phyloP scores from a whole-genome alignment of 1,284 basidiomycete species.

The Blastosporella zonata region DNA sequence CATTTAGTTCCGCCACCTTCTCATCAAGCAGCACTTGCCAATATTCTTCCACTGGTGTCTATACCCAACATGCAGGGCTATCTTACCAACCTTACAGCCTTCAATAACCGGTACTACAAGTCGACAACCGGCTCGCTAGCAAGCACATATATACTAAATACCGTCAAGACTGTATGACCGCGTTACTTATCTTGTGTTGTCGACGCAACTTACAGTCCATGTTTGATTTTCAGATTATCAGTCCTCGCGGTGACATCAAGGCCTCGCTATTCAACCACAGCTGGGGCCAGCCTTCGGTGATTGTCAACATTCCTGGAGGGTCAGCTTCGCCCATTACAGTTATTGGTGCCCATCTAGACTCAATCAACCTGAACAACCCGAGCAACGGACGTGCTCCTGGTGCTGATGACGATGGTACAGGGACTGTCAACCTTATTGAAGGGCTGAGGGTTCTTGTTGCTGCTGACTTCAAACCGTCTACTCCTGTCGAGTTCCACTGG shows the following conservation, averaged over 20 bases:
- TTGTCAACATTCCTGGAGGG: conserved; percentile 48
- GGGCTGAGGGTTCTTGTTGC: conserved; percentile 55
- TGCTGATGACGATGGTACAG: conserved; percentile 72
- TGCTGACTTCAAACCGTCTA: conserved; percentile 48
- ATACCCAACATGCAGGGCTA: conserved; percentile 39
- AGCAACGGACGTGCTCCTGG: conserved; percentile 52
- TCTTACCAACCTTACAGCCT: conserved; percentile 37
- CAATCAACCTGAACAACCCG: conserved; percentile 47
- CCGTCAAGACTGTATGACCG: conserved; percentile 27
- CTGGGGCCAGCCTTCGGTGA: conserved; percentile 66
- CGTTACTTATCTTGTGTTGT: background rate
- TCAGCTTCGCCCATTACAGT: conserved; percentile 46
- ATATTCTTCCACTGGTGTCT: conserved; percentile 39
- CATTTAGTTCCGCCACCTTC: conserved; percentile 37
- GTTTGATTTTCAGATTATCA: conserved; percentile 32
- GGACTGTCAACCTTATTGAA: conserved; percentile 65
- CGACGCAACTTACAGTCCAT: background rate
- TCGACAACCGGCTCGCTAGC: conserved; percentile 38
- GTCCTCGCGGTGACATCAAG: conserved; percentile 40
- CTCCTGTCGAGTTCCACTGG: conserved; percentile 69
- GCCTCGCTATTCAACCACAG: conserved; percentile 56
- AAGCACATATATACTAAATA: conserved; percentile 38
- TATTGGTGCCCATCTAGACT: conserved; percentile 65
- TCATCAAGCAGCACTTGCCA: conserved; percentile 33
- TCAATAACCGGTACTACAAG: conserved; percentile 47